Evolutionary conservation across 2,329 filamentous ascomycete genomes (phyloP).

Genomic region (Alternaria tenuissima): DNA sequence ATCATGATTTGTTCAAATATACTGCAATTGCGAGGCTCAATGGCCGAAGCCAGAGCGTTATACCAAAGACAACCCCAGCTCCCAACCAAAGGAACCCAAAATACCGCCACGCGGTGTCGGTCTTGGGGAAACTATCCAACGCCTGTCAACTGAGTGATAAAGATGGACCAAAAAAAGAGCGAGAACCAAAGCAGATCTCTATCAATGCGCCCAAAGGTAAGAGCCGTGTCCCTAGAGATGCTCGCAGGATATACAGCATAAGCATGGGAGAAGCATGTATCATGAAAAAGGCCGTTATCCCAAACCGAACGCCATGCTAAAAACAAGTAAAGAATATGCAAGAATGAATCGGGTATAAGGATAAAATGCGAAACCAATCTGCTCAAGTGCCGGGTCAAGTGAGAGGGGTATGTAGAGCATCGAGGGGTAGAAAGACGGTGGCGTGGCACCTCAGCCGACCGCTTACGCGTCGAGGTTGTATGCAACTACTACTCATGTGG

Average conservation of each 20-base stretch:
- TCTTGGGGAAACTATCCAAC: conserved; percentile 13
- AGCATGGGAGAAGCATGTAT: conserved; percentile 21
- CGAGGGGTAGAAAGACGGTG: background rate
- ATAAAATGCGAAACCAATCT: conserved; percentile 1
- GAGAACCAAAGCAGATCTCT: conserved; percentile 13
- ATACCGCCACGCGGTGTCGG: conserved; percentile 10
- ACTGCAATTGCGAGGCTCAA: conserved; percentile 26
- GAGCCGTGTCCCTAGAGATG: conserved; percentile 26
- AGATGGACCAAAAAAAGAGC: conserved; percentile 10
- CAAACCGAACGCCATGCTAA: conserved; percentile 36
- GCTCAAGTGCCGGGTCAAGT: background rate
- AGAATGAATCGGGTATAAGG: conserved; percentile 15
- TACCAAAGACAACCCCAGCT: conserved; percentile 11
- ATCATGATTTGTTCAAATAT: conserved; percentile 1
- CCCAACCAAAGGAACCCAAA: conserved; percentile 7
- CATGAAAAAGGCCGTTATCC: conserved; percentile 25
- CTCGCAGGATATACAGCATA: conserved; percentile 35
- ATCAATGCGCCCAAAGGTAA: conserved; percentile 18
- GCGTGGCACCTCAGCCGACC: background rate
- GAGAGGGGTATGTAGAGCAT: conserved; percentile 1
- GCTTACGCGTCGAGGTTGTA: background rate
- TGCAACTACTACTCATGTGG: conserved; percentile 1
- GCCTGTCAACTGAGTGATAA: conserved; percentile 15
- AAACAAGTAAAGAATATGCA: conserved; percentile 14
- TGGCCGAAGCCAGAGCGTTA: conserved; percentile 24